These are phyloP conservation scores for Paecilomyces formosus DNA, from an alignment of 2,329 filamentous ascomycete species.

Conservation along the genomic window DNA sequence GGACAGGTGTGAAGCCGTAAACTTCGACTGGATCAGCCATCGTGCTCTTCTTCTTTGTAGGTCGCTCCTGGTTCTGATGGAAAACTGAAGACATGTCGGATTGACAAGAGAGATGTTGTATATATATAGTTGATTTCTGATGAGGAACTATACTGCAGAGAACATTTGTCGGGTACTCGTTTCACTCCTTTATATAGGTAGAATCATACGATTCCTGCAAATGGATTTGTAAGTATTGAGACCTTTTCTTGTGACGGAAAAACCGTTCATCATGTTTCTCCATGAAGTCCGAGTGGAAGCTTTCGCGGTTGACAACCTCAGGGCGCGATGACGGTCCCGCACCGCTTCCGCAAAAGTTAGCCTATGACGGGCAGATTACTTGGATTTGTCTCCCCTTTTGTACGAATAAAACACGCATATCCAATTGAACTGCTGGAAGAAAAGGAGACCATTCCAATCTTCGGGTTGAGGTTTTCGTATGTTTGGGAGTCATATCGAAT, in stretches of 20 bases:
- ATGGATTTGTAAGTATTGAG: not conserved
- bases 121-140: not conserved
- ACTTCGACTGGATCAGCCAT: constrained; percentile 10
- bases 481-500: not conserved
- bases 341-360: not conserved
- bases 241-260: not conserved
- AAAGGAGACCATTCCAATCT: not conserved
- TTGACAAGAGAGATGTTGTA: not conserved
- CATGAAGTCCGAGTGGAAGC: not conserved
- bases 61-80: not conserved
- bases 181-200: not conserved
- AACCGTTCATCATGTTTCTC: not conserved
- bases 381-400: not conserved
- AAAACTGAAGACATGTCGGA: not conserved
- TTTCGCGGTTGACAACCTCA: not conserved
- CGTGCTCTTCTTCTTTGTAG: not conserved
- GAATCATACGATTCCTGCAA: not conserved
- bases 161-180: not conserved
- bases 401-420: not conserved
- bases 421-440: not conserved
- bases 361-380: not conserved
- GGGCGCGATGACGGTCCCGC: not conserved
- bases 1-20: constrained; percentile 31
- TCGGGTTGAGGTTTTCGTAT: not conserved
- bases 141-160: not conserved